Conservation (phyloP, 169 alveolate species). For the Cryptosporidium parvum region DNA sequence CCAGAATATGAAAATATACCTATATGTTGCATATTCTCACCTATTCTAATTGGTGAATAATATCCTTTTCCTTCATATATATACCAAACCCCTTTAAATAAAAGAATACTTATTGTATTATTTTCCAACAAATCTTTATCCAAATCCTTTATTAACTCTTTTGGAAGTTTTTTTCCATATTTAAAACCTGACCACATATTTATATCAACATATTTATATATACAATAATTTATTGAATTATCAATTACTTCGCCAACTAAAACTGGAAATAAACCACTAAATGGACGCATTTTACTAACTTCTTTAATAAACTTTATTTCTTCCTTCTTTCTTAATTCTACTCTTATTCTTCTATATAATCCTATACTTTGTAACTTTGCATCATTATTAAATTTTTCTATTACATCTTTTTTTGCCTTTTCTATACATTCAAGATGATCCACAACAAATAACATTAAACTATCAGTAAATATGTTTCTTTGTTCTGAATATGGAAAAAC, state of each 20-base stretch:
- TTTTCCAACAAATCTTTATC: slow-evolving; percentile 11
- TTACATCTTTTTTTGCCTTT: slow-evolving; percentile 3
- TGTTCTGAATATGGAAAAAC: slow-evolving; percentile 69
- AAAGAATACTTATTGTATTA: neutral
- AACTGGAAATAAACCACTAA: slow-evolving; percentile 54
- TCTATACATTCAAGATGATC: slow-evolving; percentile 27
- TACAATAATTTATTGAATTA: neutral
- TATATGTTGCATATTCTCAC: slow-evolving; percentile 22
- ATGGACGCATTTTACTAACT: neutral
- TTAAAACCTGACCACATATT: slow-evolving; percentile 2
- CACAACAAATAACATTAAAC: slow-evolving; percentile 14
- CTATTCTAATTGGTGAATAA: slow-evolving; percentile 58
- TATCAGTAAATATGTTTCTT: slow-evolving; percentile 28
- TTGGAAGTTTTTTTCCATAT: slow-evolving; percentile 35
- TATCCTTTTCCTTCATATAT: slow-evolving; percentile 52
- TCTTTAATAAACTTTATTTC: neutral
- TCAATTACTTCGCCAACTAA: slow-evolving; percentile 36
- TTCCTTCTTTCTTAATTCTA: slow-evolving; percentile 7
- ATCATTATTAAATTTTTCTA: slow-evolving; percentile 5
- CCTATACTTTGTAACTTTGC: neutral
- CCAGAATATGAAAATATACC: slow-evolving; percentile 68
- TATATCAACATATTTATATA: slow-evolving; percentile 16
- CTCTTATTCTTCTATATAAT: slow-evolving; percentile 59
- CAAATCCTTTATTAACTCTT: slow-evolving; percentile 16
- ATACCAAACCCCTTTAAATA: slow-evolving; percentile 59